Evolutionary conservation across 2,329 filamentous ascomycete genomes (phyloP).

Genomic region (Venturia effusa): DNA sequence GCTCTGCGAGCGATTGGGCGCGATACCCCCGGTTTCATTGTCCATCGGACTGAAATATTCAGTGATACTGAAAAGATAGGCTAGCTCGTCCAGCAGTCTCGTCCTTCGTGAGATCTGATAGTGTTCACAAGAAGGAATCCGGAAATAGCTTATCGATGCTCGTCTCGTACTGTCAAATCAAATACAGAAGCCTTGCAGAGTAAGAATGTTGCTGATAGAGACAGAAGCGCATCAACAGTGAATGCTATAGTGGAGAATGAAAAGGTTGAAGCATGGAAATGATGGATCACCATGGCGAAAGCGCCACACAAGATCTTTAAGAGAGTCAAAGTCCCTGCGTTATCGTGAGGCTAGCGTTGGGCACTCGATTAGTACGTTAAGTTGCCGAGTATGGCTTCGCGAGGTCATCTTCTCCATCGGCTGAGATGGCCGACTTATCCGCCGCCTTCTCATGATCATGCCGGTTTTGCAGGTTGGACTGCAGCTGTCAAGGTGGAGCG

Average conservation of each 20-base stretch:
- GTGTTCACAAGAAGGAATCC: background rate
- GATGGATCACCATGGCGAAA: background rate
- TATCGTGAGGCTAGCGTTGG: background rate
- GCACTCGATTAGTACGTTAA: background rate
- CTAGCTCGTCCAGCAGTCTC: background rate
- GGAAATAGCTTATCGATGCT: background rate
- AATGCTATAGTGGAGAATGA: background rate
- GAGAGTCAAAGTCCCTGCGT: background rate
- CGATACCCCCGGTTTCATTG: background rate
- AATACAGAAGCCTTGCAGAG: background rate
- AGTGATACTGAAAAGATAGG: background rate
- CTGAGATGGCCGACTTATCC: background rate
- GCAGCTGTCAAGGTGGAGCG: background rate
- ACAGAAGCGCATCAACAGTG: background rate
- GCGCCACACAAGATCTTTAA: background rate
- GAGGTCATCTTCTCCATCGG: background rate
- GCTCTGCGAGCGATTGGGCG: background rate
- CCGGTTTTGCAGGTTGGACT: background rate
- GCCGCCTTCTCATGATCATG: conserved; percentile 1
- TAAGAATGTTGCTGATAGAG: background rate
- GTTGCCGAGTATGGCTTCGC: background rate
- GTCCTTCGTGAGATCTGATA: background rate
- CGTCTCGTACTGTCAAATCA: background rate
- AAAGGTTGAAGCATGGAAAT: background rate
- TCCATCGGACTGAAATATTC: background rate